Conservation (phyloP, 257 asterid species). For the Nicotiana noctiflora region DNA sequence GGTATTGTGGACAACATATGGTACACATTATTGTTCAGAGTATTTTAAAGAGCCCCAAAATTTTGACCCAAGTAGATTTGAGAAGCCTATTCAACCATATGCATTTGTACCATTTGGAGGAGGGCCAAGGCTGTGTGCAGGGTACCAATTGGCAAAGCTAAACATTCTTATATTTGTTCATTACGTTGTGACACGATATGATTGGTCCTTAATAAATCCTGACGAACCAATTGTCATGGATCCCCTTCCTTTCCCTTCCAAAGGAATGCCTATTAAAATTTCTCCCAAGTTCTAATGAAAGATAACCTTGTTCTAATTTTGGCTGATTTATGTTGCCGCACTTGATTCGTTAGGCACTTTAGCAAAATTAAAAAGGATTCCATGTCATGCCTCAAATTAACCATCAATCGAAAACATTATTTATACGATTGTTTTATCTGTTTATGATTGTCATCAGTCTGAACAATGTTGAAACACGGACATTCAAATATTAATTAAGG, state of each 20-base stretch:
- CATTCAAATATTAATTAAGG: neutral
- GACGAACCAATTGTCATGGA: constrained; percentile 61
- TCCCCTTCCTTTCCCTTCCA: constrained; percentile 82
- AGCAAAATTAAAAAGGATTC: too few species aligned
- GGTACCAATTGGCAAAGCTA: constrained; percentile 80
- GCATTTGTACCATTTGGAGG: constrained; percentile 78
- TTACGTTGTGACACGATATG: constrained; percentile 58
- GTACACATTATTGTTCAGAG: constrained; percentile 58
- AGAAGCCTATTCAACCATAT: constrained; percentile 54
- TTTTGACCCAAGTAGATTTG: constrained; percentile 72
- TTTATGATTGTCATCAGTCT: neutral
- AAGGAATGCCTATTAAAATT: constrained; percentile 77
- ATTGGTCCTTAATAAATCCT: constrained; percentile 51
- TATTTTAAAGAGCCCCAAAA: constrained; percentile 61
- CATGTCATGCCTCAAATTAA: too few species aligned
- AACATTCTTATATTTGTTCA: constrained; percentile 68
- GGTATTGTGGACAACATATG: constrained; percentile 85
- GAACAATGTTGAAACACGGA: neutral
- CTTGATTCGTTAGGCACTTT: neutral
- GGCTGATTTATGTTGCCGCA: too few species aligned
- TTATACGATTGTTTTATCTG: too few species aligned
- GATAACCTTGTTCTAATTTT: neutral
- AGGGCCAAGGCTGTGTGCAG: constrained; percentile 90
- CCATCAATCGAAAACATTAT: too few species aligned
- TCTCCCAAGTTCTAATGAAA: constrained; percentile 40